Evolutionary conservation across 2,329 filamentous ascomycete species (phyloP).

Genomic region (Colletotrichum simmondsii): DNA sequence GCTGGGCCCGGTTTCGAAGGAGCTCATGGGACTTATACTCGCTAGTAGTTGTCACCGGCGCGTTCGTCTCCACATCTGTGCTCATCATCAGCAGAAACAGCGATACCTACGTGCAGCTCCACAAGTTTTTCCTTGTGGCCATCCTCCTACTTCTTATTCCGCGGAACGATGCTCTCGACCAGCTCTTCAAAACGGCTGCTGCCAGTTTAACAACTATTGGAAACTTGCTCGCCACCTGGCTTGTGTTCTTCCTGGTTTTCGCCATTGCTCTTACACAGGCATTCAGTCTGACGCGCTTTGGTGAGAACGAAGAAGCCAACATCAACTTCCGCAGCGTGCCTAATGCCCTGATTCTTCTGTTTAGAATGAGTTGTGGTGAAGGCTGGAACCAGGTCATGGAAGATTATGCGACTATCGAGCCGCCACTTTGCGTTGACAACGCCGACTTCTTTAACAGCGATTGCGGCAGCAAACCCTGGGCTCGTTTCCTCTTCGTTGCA

Average conservation of each 20-base stretch:
- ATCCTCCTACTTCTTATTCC: slow-evolving; percentile 92
- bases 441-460: slow-evolving; percentile 85
- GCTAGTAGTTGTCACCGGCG: slow-evolving; percentile 80
- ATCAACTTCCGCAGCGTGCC: slow-evolving; percentile 94
- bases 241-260: slow-evolving; percentile 95
- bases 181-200: slow-evolving; percentile 98
- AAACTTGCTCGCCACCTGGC: slow-evolving; percentile 95
- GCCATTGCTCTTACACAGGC: slow-evolving; percentile 96
- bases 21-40: slow-evolving; percentile 98
- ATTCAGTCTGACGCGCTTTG: slow-evolving; percentile 94
- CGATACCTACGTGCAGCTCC: slow-evolving; percentile 79
- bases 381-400: slow-evolving; percentile 98
- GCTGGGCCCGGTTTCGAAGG: slow-evolving; percentile 89
- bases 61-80: slow-evolving; percentile 82
- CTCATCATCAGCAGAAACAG: slow-evolving; percentile 71
- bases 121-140: slow-evolving; percentile 94
- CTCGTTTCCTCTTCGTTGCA: slow-evolving; percentile 87
- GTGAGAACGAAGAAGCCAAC: slow-evolving; percentile 76
- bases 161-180: slow-evolving; percentile 95
- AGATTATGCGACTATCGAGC: slow-evolving; percentile 84
- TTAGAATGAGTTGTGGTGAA: slow-evolving; percentile 92
- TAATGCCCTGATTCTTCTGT: slow-evolving; percentile 91
- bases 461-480: slow-evolving; percentile 92
- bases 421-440: slow-evolving; percentile 82
- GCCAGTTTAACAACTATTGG: slow-evolving; percentile 91